A percentile compares a stretch with the other conserved stretches of the same genome.
phyloP scores from a whole-genome alignment of 2,329 filamentous ascomycete genomes.

The Ceratocystiopsis brevicomis region DNA sequence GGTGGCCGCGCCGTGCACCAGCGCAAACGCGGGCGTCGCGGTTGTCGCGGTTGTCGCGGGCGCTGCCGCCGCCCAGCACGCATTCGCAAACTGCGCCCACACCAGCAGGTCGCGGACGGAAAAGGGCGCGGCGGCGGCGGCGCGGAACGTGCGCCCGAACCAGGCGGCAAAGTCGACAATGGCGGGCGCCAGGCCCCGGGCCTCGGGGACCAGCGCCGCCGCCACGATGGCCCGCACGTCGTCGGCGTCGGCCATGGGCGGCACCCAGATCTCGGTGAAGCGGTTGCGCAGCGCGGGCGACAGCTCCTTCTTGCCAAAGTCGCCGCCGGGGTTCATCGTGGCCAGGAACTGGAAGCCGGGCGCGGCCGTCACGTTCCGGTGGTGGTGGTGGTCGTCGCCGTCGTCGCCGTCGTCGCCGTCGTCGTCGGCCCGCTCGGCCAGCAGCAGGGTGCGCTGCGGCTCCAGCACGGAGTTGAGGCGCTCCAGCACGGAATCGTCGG shows the following conservation, averaged over 20 bases:
- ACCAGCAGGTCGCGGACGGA: slow-evolving; percentile 84
- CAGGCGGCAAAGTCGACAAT: slow-evolving; percentile 82
- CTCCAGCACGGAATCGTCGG: slow-evolving; percentile 92
- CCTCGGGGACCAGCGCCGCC: slow-evolving; percentile 44
- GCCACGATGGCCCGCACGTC: slow-evolving; percentile 77
- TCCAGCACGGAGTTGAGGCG: slow-evolving; percentile 93
- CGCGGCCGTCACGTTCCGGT: slow-evolving; percentile 58
- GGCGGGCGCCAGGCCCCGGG: slow-evolving; percentile 31
- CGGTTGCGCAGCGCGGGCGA: slow-evolving; percentile 89
- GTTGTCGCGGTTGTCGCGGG: neutral
- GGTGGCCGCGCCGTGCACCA: slow-evolving; percentile 77
- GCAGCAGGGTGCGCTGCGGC: slow-evolving; percentile 61
- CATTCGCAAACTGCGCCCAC: slow-evolving; percentile 87
- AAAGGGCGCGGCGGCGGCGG: slow-evolving; percentile 54
- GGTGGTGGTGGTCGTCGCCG: slow-evolving; percentile 40
- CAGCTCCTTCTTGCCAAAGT: slow-evolving; percentile 94
- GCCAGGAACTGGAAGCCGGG: slow-evolving; percentile 88
- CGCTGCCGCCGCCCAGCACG: slow-evolving; percentile 24
- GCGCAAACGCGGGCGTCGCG: slow-evolving; percentile 19
- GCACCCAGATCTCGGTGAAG: slow-evolving; percentile 98
- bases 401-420: slow-evolving; percentile 42
- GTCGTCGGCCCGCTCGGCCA: slow-evolving; percentile 75
- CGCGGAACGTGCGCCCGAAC: slow-evolving; percentile 72
- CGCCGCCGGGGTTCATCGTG: slow-evolving; percentile 97
- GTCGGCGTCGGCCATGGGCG: slow-evolving; percentile 62